Evolutionary conservation across 139 green algal species (phyloP).

Genomic region (Yamagishiella unicocca): DNA sequence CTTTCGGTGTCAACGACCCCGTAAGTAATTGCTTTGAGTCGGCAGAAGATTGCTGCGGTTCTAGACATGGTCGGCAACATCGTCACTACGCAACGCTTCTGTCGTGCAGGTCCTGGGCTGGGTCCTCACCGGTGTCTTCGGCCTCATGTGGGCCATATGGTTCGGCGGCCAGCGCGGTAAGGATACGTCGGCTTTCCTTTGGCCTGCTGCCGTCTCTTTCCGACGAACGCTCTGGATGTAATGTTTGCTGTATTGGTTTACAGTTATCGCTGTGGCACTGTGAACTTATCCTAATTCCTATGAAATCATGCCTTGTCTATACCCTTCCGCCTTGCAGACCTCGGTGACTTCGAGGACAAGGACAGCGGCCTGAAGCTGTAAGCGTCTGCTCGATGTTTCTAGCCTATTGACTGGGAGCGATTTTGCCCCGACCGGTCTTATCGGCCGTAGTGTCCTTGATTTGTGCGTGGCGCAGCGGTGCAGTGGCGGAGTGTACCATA

Average conservation of each 20-base stretch:
- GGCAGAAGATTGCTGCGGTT: not conserved
- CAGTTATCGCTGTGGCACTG: too few relatives aligned
- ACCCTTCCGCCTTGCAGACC: not conserved
- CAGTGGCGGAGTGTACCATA: constrained; percentile 8
- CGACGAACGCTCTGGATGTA: too few relatives aligned
- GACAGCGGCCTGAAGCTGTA: constrained; percentile 63
- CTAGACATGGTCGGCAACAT: not conserved
- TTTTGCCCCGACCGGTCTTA: not conserved
- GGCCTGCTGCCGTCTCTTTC: too few relatives aligned
- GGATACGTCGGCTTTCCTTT: too few relatives aligned
- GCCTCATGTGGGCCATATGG: constrained; percentile 68
- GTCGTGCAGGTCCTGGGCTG: constrained; percentile 60
- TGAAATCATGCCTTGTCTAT: not conserved
- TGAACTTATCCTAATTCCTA: too few relatives aligned
- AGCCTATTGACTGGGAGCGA: too few relatives aligned
- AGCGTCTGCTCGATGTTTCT: not conserved
- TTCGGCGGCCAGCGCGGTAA: constrained; percentile 60
- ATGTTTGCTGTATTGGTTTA: too few relatives aligned
- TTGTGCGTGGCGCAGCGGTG: constrained; percentile 8
- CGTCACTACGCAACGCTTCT: not conserved
- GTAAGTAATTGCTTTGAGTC: not conserved
- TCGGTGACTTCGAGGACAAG: constrained; percentile 54
- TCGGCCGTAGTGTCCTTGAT: not conserved
- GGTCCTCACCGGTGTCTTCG: constrained; percentile 64
- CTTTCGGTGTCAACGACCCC: constrained; percentile 77